Percentiles rank a stretch among this genome's conserved stretches.
Conservation (phyloP, 2,329 filamentous ascomycete genomes). For the Rosellinia necatrix region DNA sequence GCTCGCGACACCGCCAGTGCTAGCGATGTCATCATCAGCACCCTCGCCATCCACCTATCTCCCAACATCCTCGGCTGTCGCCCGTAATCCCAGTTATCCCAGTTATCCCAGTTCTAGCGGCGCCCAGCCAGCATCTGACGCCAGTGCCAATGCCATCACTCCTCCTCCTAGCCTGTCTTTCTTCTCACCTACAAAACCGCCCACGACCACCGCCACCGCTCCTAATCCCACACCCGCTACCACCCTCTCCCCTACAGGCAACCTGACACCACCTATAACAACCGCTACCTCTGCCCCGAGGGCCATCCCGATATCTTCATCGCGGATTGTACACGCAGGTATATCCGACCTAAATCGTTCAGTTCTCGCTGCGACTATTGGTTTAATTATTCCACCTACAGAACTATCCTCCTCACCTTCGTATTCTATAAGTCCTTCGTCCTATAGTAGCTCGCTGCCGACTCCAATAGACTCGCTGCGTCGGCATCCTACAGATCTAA, state of each 20-base stretch:
- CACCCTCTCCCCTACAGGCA: background rate
- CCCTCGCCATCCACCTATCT: slow-evolving; percentile 2
- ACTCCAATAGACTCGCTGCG: slow-evolving; percentile 46
- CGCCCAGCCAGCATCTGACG: slow-evolving; percentile 15
- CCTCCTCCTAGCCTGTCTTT: slow-evolving; percentile 3
- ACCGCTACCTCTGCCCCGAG: slow-evolving; percentile 20
- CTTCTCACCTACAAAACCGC: slow-evolving; percentile 19
- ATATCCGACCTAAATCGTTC: slow-evolving; percentile 24
- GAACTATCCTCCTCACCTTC: slow-evolving; percentile 30
- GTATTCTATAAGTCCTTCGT: slow-evolving; percentile 37
- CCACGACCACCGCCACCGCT: background rate
- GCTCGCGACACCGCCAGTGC: slow-evolving; percentile 5
- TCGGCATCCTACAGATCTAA: slow-evolving; percentile 55
- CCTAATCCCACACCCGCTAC: background rate
- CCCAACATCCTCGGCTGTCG: slow-evolving; percentile 3
- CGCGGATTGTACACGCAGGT: slow-evolving; percentile 20
- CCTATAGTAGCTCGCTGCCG: slow-evolving; percentile 29
- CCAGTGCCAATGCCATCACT: slow-evolving; percentile 6
- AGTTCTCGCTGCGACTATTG: slow-evolving; percentile 14
- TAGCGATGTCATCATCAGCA: slow-evolving; percentile 27
- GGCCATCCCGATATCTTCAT: slow-evolving; percentile 23
- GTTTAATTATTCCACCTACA: slow-evolving; percentile 24
- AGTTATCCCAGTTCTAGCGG: background rate
- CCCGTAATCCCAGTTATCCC: slow-evolving; percentile 3
- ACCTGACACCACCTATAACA: background rate